Conservation (phyloP, 192 early-diverging fungal species). For the Chytriomyces hyalinus region DNA sequence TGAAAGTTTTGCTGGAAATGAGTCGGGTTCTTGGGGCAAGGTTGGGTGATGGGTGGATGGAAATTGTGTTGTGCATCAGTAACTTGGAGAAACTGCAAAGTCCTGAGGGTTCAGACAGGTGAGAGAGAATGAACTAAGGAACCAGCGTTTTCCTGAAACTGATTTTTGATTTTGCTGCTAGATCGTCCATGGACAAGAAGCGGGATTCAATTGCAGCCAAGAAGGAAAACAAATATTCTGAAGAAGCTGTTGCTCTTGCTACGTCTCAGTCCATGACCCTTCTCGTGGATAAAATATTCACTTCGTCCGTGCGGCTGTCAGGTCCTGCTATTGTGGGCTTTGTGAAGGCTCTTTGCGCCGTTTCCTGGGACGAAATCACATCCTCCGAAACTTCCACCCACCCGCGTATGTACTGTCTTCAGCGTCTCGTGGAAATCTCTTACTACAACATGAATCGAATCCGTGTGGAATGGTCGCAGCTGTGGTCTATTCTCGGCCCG, state of each 20-base stretch:
- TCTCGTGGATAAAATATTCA: conserved; percentile 85
- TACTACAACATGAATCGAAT: conserved; percentile 99
- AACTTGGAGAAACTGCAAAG: conserved; percentile 88
- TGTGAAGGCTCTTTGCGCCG: conserved; percentile 81
- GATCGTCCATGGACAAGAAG: neutral
- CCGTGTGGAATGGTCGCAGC: conserved; percentile 92
- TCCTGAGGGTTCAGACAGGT: conserved; percentile 44
- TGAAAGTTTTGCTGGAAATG: conserved; percentile 83
- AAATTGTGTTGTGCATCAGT: conserved; percentile 83
- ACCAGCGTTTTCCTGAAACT: neutral
- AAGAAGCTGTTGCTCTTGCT: conserved; percentile 58
- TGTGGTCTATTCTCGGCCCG: conserved; percentile 73
- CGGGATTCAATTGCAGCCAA: neutral
- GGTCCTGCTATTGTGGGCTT: conserved; percentile 88
- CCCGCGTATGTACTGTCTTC: conserved; percentile 76
- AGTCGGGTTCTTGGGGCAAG: conserved; percentile 56
- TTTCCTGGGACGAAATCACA: conserved; percentile 89
- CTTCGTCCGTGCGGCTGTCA: conserved; percentile 75
- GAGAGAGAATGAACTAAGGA: neutral
- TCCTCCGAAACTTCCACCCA: conserved; percentile 51
- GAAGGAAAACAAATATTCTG: conserved; percentile 22
- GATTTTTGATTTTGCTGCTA: neutral
- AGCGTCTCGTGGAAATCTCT: conserved; percentile 89
- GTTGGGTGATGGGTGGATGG: conserved; percentile 74
- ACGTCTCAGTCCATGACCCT: conserved; percentile 75